Conservation (phyloP, 2,329 filamentous ascomycete species). For the Arachnomyces sp. region DNA sequence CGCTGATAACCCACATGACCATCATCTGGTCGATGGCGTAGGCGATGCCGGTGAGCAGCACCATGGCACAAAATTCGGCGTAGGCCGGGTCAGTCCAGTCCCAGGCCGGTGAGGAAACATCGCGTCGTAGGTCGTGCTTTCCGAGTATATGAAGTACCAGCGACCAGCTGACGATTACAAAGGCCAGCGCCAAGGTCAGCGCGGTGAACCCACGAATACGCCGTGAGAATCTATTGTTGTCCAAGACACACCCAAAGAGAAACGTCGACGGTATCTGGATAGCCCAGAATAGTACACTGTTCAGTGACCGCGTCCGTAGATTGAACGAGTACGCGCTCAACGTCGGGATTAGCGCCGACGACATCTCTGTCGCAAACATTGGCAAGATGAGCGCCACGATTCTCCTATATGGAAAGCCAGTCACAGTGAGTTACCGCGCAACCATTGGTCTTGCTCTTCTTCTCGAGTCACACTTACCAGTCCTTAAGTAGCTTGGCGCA, state of each 20-base stretch:
- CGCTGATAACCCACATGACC: conserved; percentile 73
- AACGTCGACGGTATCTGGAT: conserved; percentile 61
- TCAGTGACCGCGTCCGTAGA: conserved; percentile 57
- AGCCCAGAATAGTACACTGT: conserved; percentile 60
- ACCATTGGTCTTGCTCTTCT: too few species aligned
- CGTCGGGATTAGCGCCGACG: too few species aligned
- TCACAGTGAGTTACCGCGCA: too few species aligned
- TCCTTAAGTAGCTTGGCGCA: too few species aligned
- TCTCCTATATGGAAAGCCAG: too few species aligned
- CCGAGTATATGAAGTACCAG: too few species aligned
- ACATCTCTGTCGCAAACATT: too few species aligned
- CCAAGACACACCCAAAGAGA: conserved; percentile 59
- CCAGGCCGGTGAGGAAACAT: too few species aligned
- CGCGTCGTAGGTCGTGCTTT: too few species aligned
- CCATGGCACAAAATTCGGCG: conserved; percentile 14
- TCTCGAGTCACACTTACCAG: too few species aligned
- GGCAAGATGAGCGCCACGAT: too few species aligned
- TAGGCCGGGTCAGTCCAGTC: conserved; percentile 14
- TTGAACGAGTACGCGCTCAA: conserved; percentile 58
- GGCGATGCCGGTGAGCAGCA: conserved; percentile 65
- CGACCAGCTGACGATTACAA: too few species aligned
- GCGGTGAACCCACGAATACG: conserved; percentile 59
- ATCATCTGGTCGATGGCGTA: conserved; percentile 73
- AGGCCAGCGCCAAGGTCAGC: conserved; percentile 64
- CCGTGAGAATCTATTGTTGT: conserved; percentile 47